Conservation (phyloP, 352 stramenopile genomes). For the Hyphochytrium catenoides region DNA sequence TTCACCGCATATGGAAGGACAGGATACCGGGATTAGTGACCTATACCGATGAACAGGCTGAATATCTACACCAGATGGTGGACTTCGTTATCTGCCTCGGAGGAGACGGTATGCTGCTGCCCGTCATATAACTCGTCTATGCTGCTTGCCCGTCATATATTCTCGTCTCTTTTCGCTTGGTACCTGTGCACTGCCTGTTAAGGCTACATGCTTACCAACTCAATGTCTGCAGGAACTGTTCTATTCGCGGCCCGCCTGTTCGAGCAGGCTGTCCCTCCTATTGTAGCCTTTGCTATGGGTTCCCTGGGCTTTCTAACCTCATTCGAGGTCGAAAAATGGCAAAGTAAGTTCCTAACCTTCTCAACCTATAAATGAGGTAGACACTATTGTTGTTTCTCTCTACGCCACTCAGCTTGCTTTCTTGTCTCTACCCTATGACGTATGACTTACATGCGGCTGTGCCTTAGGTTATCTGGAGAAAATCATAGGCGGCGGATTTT, state of each 20-base stretch:
- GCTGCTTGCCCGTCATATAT: constrained; percentile 9
- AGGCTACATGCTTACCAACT: no score
- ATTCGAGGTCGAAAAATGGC: constrained; percentile 47
- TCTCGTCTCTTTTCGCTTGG: no score
- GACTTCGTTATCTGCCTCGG: constrained; percentile 80
- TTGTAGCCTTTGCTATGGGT: constrained; percentile 81
- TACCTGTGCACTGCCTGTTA: no score
- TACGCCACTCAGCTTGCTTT: no score
- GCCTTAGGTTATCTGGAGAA: constrained; percentile 28
- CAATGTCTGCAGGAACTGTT: no score
- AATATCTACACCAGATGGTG: constrained; percentile 14
- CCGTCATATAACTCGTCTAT: constrained; percentile 40
- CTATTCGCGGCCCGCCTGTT: constrained; percentile 65
- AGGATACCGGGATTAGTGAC: constrained; percentile 24
- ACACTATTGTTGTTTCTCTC: not conserved
- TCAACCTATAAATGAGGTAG: not conserved
- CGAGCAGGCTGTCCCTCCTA: constrained; percentile 72
- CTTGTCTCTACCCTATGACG: not conserved
- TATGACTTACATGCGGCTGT: not conserved
- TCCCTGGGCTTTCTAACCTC: constrained; percentile 88
- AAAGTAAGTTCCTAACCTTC: constrained; percentile 10
- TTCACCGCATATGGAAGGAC: constrained; percentile 27
- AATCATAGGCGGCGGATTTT: constrained; percentile 50
- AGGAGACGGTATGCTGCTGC: constrained; percentile 75
- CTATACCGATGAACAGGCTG: constrained; percentile 32